Conservation (phyloP, 441 rosid species). For the Dalechampia spathulata region DNA sequence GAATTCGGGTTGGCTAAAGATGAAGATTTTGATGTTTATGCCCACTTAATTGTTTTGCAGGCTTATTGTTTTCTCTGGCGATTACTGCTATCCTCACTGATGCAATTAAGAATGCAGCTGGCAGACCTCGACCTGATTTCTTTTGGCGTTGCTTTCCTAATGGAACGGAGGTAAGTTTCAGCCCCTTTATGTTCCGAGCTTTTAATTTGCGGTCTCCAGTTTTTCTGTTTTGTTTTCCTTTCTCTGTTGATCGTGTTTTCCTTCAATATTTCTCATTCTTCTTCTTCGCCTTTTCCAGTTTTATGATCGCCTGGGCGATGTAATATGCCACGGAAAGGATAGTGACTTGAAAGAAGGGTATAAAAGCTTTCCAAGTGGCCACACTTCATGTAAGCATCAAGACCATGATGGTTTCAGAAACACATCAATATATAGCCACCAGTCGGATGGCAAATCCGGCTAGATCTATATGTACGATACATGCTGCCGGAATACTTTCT, state of each 20-base stretch:
- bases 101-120: constrained; percentile 51
- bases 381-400: constrained; percentile 76
- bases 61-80: constrained; percentile 58
- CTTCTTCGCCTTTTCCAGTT: constrained; percentile 21
- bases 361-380: constrained; percentile 90
- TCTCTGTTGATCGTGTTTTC: no score
- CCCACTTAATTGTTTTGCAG: no score
- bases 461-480: no score
- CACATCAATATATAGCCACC: no score
- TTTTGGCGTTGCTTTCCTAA: constrained; percentile 84
- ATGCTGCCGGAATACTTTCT: no score
- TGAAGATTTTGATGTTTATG: no score
- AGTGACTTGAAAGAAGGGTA: constrained; percentile 71
- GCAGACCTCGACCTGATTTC: constrained; percentile 73
- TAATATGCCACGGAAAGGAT: constrained; percentile 55
- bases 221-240: no score
- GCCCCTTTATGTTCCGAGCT: not conserved
- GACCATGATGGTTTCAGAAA: no score
- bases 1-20: no score
- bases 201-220: no score
- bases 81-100: constrained; percentile 76
- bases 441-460: no score
- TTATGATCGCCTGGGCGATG: constrained; percentile 51
- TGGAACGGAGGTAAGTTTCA: constrained; percentile 53
- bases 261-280: no score